A percentile compares a stretch with the other conserved stretches of the same genome.
Evolutionary conservation across 2,329 filamentous ascomycete genomes (phyloP).

Genomic region (Cladophialophora psammophila): DNA sequence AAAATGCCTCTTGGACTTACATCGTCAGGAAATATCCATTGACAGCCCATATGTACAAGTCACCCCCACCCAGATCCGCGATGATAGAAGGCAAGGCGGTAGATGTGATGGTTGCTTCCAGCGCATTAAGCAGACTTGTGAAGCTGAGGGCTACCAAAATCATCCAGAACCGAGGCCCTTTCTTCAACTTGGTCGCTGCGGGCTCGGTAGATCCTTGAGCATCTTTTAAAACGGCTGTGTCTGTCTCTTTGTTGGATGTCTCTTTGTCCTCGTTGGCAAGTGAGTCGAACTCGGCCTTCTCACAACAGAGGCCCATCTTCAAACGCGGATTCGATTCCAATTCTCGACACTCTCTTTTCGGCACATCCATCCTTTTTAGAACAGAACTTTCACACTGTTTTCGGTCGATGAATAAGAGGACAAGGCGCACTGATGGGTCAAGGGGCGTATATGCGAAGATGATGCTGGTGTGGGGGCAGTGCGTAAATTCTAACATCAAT

Average conservation of each 20-base stretch:
- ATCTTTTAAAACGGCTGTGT: background rate
- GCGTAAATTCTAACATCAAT: background rate
- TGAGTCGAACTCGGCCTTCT: background rate
- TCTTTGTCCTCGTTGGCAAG: background rate
- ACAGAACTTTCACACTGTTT: background rate
- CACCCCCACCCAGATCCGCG: slow-evolving; percentile 43
- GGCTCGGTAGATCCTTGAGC: background rate
- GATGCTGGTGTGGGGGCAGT: background rate
- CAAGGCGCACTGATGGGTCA: background rate
- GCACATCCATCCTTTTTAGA: background rate
- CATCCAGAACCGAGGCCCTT: slow-evolving; percentile 43
- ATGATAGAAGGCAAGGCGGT: slow-evolving; percentile 53
- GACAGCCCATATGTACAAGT: slow-evolving; percentile 48
- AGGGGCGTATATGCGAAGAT: background rate
- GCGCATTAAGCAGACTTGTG: slow-evolving; percentile 44
- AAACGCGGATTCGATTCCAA: no score
- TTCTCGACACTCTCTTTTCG: background rate
- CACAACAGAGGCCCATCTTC: background rate
- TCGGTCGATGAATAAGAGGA: no score
- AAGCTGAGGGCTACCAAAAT: slow-evolving; percentile 43
- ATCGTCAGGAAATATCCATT: slow-evolving; percentile 46
- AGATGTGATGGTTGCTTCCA: slow-evolving; percentile 51
- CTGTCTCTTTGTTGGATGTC: background rate
- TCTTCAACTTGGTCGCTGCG: background rate
- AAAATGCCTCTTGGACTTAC: slow-evolving; percentile 10